Percentiles rank a stretch among this genome's conserved stretches.
Evolutionary conservation across 228 moss, liverwort and hornwort species (phyloP).

Genomic region (Sphagnum fallax): DNA sequence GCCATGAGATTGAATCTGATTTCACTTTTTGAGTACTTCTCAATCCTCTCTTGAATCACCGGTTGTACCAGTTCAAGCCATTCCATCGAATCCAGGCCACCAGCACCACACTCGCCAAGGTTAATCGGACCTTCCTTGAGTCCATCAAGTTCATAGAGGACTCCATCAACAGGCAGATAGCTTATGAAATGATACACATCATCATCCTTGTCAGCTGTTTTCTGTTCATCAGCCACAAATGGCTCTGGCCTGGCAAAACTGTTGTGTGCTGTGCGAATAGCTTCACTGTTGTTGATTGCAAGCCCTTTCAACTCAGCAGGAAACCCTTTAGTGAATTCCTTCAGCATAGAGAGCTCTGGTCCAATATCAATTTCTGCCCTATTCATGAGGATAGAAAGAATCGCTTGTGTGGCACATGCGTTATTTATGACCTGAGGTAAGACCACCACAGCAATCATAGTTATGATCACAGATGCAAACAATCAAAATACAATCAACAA

Average conservation of each 20-base stretch:
- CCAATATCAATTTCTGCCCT: conserved; percentile 90
- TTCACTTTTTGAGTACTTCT: conserved; percentile 85
- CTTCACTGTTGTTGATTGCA: conserved; percentile 97
- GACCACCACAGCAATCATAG: background rate
- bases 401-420: conserved; percentile 98
- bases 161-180: conserved; percentile 84
- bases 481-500: too few relatives aligned
- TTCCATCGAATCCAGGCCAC: conserved; percentile 53
- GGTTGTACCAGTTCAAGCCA: conserved; percentile 97
- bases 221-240: conserved; percentile 83
- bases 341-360: conserved; percentile 72
- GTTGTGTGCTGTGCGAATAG: conserved; percentile 92
- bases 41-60: conserved; percentile 94
- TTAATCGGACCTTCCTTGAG: conserved; percentile 95
- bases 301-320: conserved; percentile 88
- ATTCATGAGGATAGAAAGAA: conserved; percentile 93
- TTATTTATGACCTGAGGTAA: conserved; percentile 88
- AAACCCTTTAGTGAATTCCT: conserved; percentile 85
- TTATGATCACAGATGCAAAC: too few relatives aligned
- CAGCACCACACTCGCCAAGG: conserved; percentile 63
- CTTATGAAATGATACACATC: conserved; percentile 97
- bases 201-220: conserved; percentile 89
- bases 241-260: conserved; percentile 97
- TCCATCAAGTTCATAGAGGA: conserved; percentile 91
- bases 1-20: conserved; percentile 99